phyloP scores from a whole-genome alignment of 2,329 filamentous ascomycete species.

The Myrmaecium sp. region DNA sequence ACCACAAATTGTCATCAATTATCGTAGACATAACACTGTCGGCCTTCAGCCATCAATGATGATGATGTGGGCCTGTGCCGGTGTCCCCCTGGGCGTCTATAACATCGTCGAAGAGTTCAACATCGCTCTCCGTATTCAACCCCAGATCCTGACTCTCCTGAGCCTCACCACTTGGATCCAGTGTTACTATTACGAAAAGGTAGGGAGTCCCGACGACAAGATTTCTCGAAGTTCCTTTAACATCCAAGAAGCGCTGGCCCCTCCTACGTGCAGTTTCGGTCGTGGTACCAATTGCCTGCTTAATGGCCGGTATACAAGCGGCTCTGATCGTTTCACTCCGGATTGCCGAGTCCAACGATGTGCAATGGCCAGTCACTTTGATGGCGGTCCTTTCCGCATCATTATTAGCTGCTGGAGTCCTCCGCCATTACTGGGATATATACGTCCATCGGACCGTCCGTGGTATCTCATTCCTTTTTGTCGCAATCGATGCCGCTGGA shows the following conservation, averaged over 20 bases:
- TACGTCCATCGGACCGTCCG: slow-evolving; percentile 47
- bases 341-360: slow-evolving; percentile 24
- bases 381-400: slow-evolving; percentile 50
- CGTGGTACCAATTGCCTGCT: slow-evolving; percentile 32
- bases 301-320: slow-evolving; percentile 43
- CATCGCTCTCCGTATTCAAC: slow-evolving; percentile 36
- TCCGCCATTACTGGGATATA: slow-evolving; percentile 55
- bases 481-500: slow-evolving; percentile 50
- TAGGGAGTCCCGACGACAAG: slow-evolving; percentile 3
- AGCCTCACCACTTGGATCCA: slow-evolving; percentile 38
- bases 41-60: slow-evolving; percentile 55
- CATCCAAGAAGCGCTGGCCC: slow-evolving; percentile 31
- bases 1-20: slow-evolving; percentile 54
- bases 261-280: slow-evolving; percentile 31
- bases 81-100: slow-evolving; percentile 48
- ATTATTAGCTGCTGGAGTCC: slow-evolving; percentile 47
- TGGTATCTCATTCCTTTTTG: slow-evolving; percentile 57
- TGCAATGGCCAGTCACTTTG: slow-evolving; percentile 45
- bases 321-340: slow-evolving; percentile 41
- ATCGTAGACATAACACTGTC: slow-evolving; percentile 45
- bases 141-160: slow-evolving; percentile 36
- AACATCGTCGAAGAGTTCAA: slow-evolving; percentile 39
- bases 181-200: slow-evolving; percentile 36
- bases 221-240: background rate
- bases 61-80: slow-evolving; percentile 53